phyloP scores from a whole-genome alignment of 1,284 basidiomycete genomes.

The Ganoderma lingzhi region DNA sequence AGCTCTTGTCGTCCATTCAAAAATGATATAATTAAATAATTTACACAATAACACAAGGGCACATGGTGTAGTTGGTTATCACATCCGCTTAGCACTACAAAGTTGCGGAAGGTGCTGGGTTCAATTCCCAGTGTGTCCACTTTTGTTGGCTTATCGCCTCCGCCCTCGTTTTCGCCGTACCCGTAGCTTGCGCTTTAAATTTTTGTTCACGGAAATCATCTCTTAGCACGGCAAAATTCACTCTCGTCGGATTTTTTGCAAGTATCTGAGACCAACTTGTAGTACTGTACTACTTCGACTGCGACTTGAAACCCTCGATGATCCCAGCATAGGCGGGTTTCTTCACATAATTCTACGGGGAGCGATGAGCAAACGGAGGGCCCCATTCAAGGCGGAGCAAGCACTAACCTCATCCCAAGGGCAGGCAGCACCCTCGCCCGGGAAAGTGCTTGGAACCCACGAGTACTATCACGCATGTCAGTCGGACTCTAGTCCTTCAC shows the following conservation, averaged over 20 bases:
- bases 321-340: slow-evolving; percentile 37
- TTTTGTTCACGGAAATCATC: too few species aligned
- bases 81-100: slow-evolving; percentile 29
- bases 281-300: background rate
- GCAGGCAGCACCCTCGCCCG: slow-evolving; percentile 56
- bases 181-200: too few species aligned
- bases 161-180: too few species aligned
- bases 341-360: slow-evolving; percentile 29
- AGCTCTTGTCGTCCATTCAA: too few species aligned
- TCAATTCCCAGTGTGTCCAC: slow-evolving; percentile 34
- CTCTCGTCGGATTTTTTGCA: too few species aligned
- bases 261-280: too few species aligned
- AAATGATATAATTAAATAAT: background rate
- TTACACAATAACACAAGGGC: slow-evolving; percentile 1
- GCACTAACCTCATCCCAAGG: slow-evolving; percentile 56
- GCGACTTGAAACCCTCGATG: slow-evolving; percentile 26
- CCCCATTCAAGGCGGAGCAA: too few species aligned
- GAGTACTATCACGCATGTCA: slow-evolving; percentile 45
- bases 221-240: too few species aligned
- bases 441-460: slow-evolving; percentile 60
- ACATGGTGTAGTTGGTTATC: slow-evolving; percentile 35
- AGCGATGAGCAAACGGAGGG: background rate
- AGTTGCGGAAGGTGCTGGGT: slow-evolving; percentile 32
- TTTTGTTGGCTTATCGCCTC: slow-evolving; percentile 1
- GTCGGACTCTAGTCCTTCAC: background rate